Evolutionary conservation across 768 basidiomycete genomes (phyloP), one percentile per base, ranked within the genome.

Genomic region (Floccularia luteovirens): DNA sequence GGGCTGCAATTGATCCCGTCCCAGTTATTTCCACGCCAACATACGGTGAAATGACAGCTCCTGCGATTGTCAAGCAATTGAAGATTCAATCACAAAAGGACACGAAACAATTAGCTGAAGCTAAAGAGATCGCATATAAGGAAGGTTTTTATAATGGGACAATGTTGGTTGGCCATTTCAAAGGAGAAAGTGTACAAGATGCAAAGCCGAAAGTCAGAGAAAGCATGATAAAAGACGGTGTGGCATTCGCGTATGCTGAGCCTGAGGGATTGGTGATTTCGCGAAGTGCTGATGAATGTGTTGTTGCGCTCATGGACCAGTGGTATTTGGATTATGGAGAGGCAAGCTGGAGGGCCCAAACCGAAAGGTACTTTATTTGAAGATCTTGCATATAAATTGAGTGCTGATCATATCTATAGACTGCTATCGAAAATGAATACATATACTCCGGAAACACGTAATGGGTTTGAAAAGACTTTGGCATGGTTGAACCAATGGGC

Each of bases 311-410:
- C 48, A 93, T 92, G 79, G 96, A 99, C 58, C 96, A 99, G 62
- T 99, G 94, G 93, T 99, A 98, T 61, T 64, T 98, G 60, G 91
- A 98, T 61, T 99, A 97, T 52, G 96, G 94, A 50, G 91, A 97
- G 66, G 60, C 77, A 1, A 56, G 59, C n/a, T 99, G 96, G 96
- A 87, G 82, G 59, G 75, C 72, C 12, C 75, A 88, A 53, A 79
- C 90, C 4, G 86, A 91, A 59, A 80, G 72, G 90, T 90, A 54
- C 38, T 79, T 71, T 1, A 31, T 27, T 28, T 5, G 16, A 5
- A 27, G 6, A 8, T 24, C 10, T 38, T 20, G 6, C 14, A 5
- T 39, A 14, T 16, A 20, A 23, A 22, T 23, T 19, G 14, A 32
- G 14, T 41, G 34, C 19, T 34, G 16, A 7, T 17, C 8, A 8